Evolutionary conservation across 345 rosid species (phyloP).

Genomic region (Citrus sp.): DNA sequence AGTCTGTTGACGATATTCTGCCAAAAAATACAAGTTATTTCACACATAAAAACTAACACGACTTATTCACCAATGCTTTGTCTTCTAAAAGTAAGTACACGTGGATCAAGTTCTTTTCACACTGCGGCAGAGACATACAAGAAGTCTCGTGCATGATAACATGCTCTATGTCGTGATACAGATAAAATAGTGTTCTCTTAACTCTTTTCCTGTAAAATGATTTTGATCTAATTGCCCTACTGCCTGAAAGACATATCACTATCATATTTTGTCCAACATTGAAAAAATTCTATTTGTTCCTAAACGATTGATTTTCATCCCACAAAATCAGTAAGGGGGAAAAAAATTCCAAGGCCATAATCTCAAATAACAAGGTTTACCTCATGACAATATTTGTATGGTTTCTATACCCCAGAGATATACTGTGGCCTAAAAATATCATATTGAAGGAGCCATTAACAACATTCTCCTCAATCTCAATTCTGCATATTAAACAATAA

Average conservation of each 20-base stretch:
- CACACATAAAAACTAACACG: background rate
- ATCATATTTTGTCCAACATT: background rate
- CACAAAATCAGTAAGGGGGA: background rate
- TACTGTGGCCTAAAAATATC: conserved; percentile 82
- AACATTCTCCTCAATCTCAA: conserved; percentile 78
- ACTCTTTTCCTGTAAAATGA: background rate
- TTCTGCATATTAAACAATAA: conserved; percentile 36
- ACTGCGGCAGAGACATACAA: background rate
- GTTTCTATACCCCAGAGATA: conserved; percentile 85
- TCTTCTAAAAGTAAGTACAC: background rate
- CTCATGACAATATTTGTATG: conserved; percentile 84
- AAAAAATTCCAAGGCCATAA: background rate
- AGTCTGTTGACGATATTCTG: conserved; percentile 75
- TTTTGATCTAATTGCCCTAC: background rate
- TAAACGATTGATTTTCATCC: conserved; percentile 1
- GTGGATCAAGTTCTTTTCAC: background rate
- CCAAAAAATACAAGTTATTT: conserved; percentile 20
- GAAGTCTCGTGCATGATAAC: background rate
- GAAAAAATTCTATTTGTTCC: background rate
- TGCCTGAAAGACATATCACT: background rate
- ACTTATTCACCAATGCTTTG: background rate
- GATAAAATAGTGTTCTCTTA: background rate
- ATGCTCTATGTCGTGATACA: background rate
- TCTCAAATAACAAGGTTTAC: conserved; percentile 28
- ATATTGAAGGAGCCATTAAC: conserved; percentile 89